Base-by-base conservation (phyloP, 768 basidiomycete genomes). In the Candolleomyces efflorescens region DNA sequence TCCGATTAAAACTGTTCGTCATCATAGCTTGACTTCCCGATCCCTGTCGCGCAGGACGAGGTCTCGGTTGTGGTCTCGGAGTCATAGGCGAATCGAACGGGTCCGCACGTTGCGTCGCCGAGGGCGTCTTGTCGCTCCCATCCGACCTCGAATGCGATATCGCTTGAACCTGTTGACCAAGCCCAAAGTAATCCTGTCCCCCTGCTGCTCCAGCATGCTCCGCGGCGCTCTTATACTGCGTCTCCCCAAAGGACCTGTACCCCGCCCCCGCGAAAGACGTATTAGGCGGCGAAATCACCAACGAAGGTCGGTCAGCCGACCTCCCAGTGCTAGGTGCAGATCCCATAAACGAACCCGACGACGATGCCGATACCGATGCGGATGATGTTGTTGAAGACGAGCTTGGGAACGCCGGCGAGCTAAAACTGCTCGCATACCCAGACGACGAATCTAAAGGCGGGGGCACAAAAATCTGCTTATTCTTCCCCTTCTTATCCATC, bases 401-500 rank as follows among this genome's bases (percentile, higher is more conserved):
- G n/a, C n/a, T n/a, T n/a, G n/a, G n/a, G n/a, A n/a, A n/a, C n/a
- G 53, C 22, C 13, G n/a, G 5, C 39, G n/a, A 18, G 15, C 17
- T 24, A 12, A 24, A 23, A 18, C 11, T 46, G 22, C 12, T 38
- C 24, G 53, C 53, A 43, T 39, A 38, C 18, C 26, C 17, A 20
- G 39, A 43, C 26, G n/a, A n/a, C n/a, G n/a, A n/a, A n/a, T 18
- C n/a, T 10, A 38, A 39, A 51, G 20, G 22, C 23, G 37, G n/a
- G 36, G 48, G 13, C 37, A 49, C 17, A 15, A 52, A 5, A 11
- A 32, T 41, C 12, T 39, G 37, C 49, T 51, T 57, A n/a, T 44
- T 41, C 50, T 58, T 58, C 17, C 56, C 56, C 46, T 58, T 58
- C 56, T 39, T 51, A 53, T 39, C 41, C 37, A 22, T 32, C 51